Evolutionary conservation across 257 asterid genomes (phyloP).

Genomic region (Perilla frutescens): DNA sequence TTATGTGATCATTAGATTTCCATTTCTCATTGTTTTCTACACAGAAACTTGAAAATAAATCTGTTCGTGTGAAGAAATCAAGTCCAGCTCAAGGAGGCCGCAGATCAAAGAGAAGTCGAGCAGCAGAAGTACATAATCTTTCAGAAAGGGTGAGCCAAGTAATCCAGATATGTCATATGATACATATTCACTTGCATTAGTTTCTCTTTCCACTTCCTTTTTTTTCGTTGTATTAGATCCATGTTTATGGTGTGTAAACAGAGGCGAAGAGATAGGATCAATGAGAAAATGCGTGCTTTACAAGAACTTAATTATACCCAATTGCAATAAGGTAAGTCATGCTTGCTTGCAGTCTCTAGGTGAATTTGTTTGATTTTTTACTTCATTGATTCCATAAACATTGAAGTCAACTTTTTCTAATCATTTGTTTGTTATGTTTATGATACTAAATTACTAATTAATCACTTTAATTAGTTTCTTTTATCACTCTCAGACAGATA

Average conservation of each 20-base stretch:
- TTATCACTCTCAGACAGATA: constrained; percentile 60
- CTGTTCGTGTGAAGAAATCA: constrained; percentile 46
- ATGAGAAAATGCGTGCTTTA: constrained; percentile 90
- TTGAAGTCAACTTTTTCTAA: too few relatives aligned
- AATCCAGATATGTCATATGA: constrained; percentile 16
- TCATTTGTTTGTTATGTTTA: neutral
- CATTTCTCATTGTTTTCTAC: constrained; percentile 19
- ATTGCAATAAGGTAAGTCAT: constrained; percentile 76
- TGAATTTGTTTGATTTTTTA: neutral
- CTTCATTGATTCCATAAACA: neutral
- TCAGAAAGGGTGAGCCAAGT: constrained; percentile 77
- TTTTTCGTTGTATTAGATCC: neutral
- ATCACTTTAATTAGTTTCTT: neutral
- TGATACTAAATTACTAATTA: neutral
- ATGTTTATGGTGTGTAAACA: constrained; percentile 39
- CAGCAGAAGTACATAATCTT: constrained; percentile 88
- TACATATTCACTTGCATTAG: constrained; percentile 8
- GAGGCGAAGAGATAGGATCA: constrained; percentile 88
- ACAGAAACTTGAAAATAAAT: constrained; percentile 72
- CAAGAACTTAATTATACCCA: constrained; percentile 92
- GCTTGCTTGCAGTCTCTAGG: neutral
- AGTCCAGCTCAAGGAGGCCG: constrained; percentile 52
- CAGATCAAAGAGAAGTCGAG: constrained; percentile 80
- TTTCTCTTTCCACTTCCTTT: constrained; percentile 34
- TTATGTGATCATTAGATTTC: constrained; percentile 10